Evolutionary conservation across 139 green algal species (phyloP).

Genomic region (Asterochloris erici): DNA sequence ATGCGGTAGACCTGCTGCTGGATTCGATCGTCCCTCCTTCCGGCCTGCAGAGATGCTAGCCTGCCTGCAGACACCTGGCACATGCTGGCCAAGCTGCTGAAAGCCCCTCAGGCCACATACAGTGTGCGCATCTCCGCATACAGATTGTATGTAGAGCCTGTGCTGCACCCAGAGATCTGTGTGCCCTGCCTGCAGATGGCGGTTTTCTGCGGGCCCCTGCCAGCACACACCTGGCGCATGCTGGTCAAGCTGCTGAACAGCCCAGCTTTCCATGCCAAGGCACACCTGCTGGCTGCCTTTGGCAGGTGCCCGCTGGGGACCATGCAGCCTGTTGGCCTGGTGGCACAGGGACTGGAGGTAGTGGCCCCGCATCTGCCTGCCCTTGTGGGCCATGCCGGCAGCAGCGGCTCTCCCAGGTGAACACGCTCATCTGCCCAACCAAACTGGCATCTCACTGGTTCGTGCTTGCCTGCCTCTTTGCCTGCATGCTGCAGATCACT

Average conservation of each 20-base stretch:
- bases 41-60: not conserved
- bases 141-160: not conserved
- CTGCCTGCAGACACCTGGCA: not conserved
- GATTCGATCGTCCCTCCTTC: not conserved
- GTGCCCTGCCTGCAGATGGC: not conserved
- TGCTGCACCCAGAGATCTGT: not conserved
- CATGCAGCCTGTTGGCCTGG: not conserved
- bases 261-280: not conserved
- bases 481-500: not conserved
- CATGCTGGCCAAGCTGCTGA: not conserved
- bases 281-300: not conserved
- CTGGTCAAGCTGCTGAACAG: slow-evolving; percentile 13
- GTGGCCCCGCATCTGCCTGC: not conserved
- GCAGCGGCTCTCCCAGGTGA: not conserved
- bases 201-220: not conserved
- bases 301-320: not conserved
- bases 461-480: not conserved
- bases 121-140: not conserved
- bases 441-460: not conserved
- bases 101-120: not conserved
- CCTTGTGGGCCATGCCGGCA: not conserved
- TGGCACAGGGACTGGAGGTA: not conserved
- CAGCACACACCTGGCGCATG: not conserved
- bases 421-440: not conserved
- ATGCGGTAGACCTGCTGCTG: not conserved